Evolutionary conservation across 2,329 filamentous ascomycete genomes (phyloP).

Genomic region (Diaporthe sp.): DNA sequence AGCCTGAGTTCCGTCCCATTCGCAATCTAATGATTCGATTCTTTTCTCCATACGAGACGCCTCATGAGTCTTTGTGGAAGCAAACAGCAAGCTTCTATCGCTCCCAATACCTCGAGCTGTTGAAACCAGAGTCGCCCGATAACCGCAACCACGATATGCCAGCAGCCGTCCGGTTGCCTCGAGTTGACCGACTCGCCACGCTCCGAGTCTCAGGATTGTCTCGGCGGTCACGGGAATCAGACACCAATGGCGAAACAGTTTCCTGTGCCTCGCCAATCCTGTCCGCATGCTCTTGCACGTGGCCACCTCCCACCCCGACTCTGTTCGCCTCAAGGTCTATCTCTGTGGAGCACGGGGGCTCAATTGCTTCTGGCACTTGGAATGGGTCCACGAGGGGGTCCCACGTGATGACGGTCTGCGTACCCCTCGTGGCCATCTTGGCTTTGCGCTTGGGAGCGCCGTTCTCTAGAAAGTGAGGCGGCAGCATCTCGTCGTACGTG

Average conservation of each 20-base stretch:
- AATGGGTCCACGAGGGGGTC: not conserved
- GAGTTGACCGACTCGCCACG: constrained; percentile 9
- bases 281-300: not conserved
- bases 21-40: not conserved
- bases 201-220: not conserved
- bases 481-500: not conserved
- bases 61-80: not conserved
- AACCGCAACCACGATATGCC: constrained; percentile 18
- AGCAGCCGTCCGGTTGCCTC: not conserved
- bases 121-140: constrained; percentile 8
- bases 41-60: too few species aligned
- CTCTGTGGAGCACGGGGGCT: not conserved
- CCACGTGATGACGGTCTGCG: constrained; percentile 8
- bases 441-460: not conserved
- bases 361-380: not conserved
- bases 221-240: not conserved
- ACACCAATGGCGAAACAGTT: not conserved
- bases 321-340: constrained; percentile 16
- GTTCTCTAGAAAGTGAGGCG: constrained; percentile 4
- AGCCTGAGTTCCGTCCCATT: too few species aligned
- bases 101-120: constrained; percentile 21
- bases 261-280: not conserved
- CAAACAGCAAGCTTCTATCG: not conserved
- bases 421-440: not conserved
- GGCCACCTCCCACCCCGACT: not conserved